These are phyloP conservation scores for Trapa bicornis DNA, from an alignment of 345 rosid genomes.

Conservation along the genomic window DNA sequence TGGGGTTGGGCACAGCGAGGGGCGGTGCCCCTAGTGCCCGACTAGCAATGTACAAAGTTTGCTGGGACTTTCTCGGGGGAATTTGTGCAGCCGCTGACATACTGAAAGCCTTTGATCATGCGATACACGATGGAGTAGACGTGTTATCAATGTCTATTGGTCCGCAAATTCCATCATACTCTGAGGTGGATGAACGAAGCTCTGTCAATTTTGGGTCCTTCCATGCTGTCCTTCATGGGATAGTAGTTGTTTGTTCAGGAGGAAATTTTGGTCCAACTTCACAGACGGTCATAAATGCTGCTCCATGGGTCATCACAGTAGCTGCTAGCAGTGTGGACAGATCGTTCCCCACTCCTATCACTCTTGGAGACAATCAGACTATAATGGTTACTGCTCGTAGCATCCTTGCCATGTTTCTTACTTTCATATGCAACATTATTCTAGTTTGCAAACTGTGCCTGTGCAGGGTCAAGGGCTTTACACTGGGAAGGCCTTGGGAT, in stretches of 20 bases:
- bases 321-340: conserved; percentile 33
- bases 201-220: conserved; percentile 14
- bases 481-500: conserved; percentile 24
- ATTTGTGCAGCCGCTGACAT: conserved; percentile 18
- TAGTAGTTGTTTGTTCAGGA: conserved; percentile 17
- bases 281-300: conserved; percentile 10
- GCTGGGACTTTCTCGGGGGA: conserved; percentile 13
- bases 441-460: neutral
- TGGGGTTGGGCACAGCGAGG: conserved; percentile 25
- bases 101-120: conserved; percentile 21
- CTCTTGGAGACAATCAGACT: conserved; percentile 28
- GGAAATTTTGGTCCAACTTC: conserved; percentile 17
- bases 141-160: conserved; percentile 21
- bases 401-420: neutral
- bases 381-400: conserved; percentile 6
- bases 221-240: conserved; percentile 19
- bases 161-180: conserved; percentile 14
- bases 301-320: conserved; percentile 26
- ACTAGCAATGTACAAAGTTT: conserved; percentile 32
- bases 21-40: conserved; percentile 31
- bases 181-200: conserved; percentile 3
- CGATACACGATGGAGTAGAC: conserved; percentile 19
- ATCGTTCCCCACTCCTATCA: conserved; percentile 22
- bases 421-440: too few relatives aligned
- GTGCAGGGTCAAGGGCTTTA: conserved; percentile 40